Conservation (phyloP, 2,329 filamentous ascomycete species). For the Chaetomium strumarium region DNA sequence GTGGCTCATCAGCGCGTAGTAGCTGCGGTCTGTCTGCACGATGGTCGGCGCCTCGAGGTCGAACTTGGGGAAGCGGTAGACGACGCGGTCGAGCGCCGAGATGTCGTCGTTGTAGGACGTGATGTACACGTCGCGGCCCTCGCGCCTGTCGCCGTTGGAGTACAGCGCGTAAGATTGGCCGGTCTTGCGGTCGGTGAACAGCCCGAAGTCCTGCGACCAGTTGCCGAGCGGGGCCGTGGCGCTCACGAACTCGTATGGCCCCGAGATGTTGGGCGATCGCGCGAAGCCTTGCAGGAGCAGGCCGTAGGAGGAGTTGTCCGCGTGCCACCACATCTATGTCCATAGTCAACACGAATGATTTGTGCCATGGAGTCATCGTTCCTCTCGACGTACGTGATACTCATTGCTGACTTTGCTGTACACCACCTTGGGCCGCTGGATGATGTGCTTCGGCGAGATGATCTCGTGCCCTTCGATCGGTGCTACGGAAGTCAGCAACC, state of each 20-base stretch:
- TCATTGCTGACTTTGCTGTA: conserved; percentile 48
- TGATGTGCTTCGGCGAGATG: conserved; percentile 50
- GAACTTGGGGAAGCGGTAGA: conserved; percentile 54
- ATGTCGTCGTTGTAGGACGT: conserved; percentile 45
- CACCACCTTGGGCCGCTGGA: conserved; percentile 57
- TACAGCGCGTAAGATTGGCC: conserved; percentile 49
- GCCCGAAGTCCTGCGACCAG: conserved; percentile 54
- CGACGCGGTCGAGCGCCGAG: conserved; percentile 42
- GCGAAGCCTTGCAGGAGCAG: conserved; percentile 50
- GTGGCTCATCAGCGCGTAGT: conserved; percentile 53
- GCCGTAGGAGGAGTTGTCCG: conserved; percentile 50
- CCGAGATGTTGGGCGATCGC: conserved; percentile 41
- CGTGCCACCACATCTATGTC: conserved; percentile 44
- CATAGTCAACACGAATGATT: not conserved
- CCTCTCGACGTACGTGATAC: conserved; percentile 44
- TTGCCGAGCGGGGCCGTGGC: conserved; percentile 50
- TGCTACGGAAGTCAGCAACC: conserved; percentile 27
- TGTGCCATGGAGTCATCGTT: too few relatives aligned
- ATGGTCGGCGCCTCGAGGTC: conserved; percentile 53
- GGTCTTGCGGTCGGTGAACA: conserved; percentile 53
- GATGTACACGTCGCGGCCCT: conserved; percentile 50
- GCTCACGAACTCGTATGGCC: conserved; percentile 47
- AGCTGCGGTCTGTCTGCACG: conserved; percentile 50
- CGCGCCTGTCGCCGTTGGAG: conserved; percentile 47
- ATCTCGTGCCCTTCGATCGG: conserved; percentile 49